Conservation (phyloP, 169 alveolate genomes). For the Plasmodium chabaudi region DNA sequence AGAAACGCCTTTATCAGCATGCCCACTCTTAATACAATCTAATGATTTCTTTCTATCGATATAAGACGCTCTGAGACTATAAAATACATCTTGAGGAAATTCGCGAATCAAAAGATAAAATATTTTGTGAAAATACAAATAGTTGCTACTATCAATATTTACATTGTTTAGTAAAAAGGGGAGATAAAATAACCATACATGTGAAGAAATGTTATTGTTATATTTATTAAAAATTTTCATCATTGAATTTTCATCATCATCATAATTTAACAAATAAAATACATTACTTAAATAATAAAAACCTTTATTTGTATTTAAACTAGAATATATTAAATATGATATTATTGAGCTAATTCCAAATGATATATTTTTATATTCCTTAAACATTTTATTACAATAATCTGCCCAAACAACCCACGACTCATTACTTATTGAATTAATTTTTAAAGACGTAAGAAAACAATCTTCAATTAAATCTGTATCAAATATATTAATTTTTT, state of each 20-base stretch:
- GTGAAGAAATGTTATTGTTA: constrained; percentile 47
- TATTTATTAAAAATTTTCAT: constrained; percentile 59
- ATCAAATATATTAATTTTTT: constrained; percentile 19
- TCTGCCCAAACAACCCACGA: constrained; percentile 71
- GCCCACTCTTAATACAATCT: background rate
- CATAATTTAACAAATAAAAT: constrained; percentile 43
- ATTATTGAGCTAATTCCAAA: constrained; percentile 58
- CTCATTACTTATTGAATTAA: constrained; percentile 39
- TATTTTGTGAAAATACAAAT: constrained; percentile 71
- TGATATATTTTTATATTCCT: constrained; percentile 27
- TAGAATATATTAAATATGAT: constrained; percentile 62
- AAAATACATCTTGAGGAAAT: constrained; percentile 72
- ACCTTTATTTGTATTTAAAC: constrained; percentile 42
- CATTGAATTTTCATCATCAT: constrained; percentile 31
- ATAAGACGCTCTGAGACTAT: constrained; percentile 33
- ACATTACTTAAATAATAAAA: constrained; percentile 65
- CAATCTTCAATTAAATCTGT: constrained; percentile 71
- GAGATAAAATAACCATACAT: constrained; percentile 64
- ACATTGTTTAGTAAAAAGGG: constrained; percentile 65
- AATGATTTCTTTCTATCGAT: constrained; percentile 38
- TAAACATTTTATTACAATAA: constrained; percentile 54
- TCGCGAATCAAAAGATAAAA: constrained; percentile 44
- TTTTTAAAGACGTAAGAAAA: constrained; percentile 54
- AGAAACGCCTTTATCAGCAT: too few species aligned
- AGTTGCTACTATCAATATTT: constrained; percentile 22